Evolutionary conservation across 371 early-diverging fungal species (phyloP), one percentile per base, ranked within the genome.

Genomic region (Rhizopus sp.): DNA sequence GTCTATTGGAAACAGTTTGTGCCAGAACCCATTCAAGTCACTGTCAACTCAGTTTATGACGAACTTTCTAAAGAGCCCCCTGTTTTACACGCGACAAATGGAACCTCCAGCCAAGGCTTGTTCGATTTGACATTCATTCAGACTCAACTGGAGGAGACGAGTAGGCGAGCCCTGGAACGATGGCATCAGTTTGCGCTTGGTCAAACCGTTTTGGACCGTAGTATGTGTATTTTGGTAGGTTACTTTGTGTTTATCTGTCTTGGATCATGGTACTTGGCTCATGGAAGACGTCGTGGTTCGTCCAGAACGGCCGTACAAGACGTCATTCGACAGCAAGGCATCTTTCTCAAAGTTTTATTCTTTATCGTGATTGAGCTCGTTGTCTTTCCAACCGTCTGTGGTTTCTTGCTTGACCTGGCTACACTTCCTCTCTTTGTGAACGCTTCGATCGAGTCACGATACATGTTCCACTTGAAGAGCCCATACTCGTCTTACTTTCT

Each of bases 361-460:
- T 95, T 97, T 64, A 83, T 96, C 31, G 70, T 81, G 6, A 80
- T 94, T 35, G 98, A 97, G 70, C 82, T 97, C 35, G 78, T 88
- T 8, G 60, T 86, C 34, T 96, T 97, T 69, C 98, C 98, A 1
- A 74, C 88, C 10, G 80, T 90, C 50, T 96, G 94, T 65, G 98
- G 98, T 4, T 65, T 87, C 30, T 73, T 94, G 53, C 70, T 97
- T 31, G 94, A 91, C 53, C n/a, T 92, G n/a, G 86, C 88, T 50
- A 90, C 93, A 2, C 64, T 91, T 30, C 92, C 93, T 1, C 55
- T 95, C 12, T 87, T 95, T 57, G 77, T 77, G 6, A 81, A 80
- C 17, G 83, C 87, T 3, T 82, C 91, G 0, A 46, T 91, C 7
- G 55, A 59, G 0, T 57, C 82, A 3, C 87, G 93, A 6, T 72